Base-by-base conservation (phyloP, 1,284 basidiomycete genomes). In the Ustilago crameri region DNA sequence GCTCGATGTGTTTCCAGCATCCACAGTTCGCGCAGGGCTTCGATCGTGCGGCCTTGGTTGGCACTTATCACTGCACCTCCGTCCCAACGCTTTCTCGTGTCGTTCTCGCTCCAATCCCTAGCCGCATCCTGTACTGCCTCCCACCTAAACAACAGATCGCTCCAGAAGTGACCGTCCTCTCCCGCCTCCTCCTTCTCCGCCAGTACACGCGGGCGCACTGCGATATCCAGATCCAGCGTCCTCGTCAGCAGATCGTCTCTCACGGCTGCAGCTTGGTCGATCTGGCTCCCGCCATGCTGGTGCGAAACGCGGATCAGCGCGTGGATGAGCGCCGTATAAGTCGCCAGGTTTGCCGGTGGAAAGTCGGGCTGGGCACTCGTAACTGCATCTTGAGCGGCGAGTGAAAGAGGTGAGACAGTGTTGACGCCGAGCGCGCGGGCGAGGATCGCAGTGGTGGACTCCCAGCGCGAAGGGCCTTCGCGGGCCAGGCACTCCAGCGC, bases 201-300 rank as follows among this genome's bases (percentile, higher is more conserved):
- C 14, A 35, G 14, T 7, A 38, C 27, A 14, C 27, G 9, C 8
- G 20, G 20, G 14, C 46, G 14, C 22, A 56, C 35, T 18, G 44
- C 51, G 0, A 32, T 5, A 22, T 66, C 63, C 15, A 72, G 55
- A 47, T 56, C 52, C 23, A 42, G 8, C 26, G 53, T 73, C 22
- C 64, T 59, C 3, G 20, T 32, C 26, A 73, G 24, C 48, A 73
- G 37, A 43, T 73, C 70, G 26, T 73, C 65, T n/a, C 65, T 47
- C 24, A 73, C 54, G 1, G 37, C 49, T 0, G 18, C 26, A 15
- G 60, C 70, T 48, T 73, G 26, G 2, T 59, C 32, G 15, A 59
- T 18, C 63, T 67, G 65, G 22, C 68, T 61, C 2, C 58, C 62
- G 0, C 63, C 56, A 14, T 55, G 41, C 9, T n/a, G 3, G 15